A percentile compares a stretch with the other conserved stretches of the same genome.
phyloP scores from a whole-genome alignment of 106 monocot species.

The Vanilla planifolia region DNA sequence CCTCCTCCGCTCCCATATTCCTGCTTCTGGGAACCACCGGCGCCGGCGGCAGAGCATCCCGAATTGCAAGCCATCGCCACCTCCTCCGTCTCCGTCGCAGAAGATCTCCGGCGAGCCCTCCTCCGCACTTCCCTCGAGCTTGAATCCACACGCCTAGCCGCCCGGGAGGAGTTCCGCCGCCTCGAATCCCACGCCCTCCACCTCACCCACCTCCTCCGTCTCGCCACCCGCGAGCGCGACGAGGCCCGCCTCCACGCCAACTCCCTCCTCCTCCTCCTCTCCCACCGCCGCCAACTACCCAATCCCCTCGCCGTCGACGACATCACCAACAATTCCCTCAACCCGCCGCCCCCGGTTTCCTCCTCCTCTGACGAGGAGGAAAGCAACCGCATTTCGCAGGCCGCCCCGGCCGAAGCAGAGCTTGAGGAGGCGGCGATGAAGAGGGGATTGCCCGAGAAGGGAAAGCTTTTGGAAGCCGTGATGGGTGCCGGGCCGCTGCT shows the following conservation, averaged over 20 bases:
- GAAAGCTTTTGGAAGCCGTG: slow-evolving; percentile 20
- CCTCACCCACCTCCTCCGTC: slow-evolving; percentile 34
- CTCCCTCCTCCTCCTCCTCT: slow-evolving; percentile 10
- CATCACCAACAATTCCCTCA: neutral
- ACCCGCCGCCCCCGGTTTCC: neutral
- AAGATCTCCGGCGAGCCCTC: slow-evolving; percentile 33
- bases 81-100: neutral
- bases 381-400: neutral
- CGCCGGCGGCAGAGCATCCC: neutral
- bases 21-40: neutral
- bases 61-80: neutral
- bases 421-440: neutral
- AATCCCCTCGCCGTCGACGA: slow-evolving; percentile 17
- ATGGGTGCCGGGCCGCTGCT: slow-evolving; percentile 18
- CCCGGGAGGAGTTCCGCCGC: slow-evolving; percentile 41
- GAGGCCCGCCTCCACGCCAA: slow-evolving; percentile 17
- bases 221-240: slow-evolving; percentile 49
- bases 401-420: neutral
- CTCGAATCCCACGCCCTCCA: slow-evolving; percentile 35
- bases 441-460: slow-evolving; percentile 15
- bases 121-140: slow-evolving; percentile 30
- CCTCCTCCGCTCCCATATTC: neutral
- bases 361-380: slow-evolving; percentile 10
- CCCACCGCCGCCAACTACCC: neutral
- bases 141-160: slow-evolving; percentile 36